Percentiles rank a stretch among this genome's conserved stretches.
phyloP scores from a whole-genome alignment of 345 rosid species.

The Syzygium aqueum region DNA sequence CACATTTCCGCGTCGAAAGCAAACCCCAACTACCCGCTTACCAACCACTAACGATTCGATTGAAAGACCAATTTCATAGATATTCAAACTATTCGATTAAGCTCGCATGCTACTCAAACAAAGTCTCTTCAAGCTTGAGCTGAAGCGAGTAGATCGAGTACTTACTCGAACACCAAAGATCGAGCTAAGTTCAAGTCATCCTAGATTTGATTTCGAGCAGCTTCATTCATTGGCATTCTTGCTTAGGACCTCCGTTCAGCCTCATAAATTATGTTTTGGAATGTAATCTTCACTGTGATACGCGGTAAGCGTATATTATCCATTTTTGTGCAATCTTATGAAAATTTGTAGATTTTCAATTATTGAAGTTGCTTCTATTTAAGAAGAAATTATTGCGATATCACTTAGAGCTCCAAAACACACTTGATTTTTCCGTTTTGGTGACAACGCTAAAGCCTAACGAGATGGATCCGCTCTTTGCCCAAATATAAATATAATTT shows the following conservation, averaged over 20 bases:
- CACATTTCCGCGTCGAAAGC: too few relatives aligned
- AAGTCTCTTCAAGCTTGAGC: neutral
- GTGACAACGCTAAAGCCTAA: neutral
- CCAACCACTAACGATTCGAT: too few relatives aligned
- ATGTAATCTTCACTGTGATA: neutral
- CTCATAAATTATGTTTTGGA: neutral
- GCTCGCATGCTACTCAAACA: neutral
- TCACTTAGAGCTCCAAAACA: fast-evolving
- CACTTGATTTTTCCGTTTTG: neutral
- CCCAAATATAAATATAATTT: neutral
- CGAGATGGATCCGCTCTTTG: neutral
- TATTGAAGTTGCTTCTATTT: neutral
- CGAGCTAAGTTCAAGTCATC: neutral
- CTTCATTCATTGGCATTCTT: neutral
- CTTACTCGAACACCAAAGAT: neutral
- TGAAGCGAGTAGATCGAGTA: neutral
- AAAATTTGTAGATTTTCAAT: neutral
- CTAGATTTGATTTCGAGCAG: neutral
- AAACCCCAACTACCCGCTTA: too few relatives aligned
- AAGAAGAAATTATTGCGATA: neutral
- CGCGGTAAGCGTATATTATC: neutral
- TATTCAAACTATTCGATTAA: neutral
- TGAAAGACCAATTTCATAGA: neutral
- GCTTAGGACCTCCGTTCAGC: neutral
- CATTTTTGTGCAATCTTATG: neutral